Evolutionary conservation across 441 rosid species (phyloP).

Genomic region (Erodium moschatum): DNA sequence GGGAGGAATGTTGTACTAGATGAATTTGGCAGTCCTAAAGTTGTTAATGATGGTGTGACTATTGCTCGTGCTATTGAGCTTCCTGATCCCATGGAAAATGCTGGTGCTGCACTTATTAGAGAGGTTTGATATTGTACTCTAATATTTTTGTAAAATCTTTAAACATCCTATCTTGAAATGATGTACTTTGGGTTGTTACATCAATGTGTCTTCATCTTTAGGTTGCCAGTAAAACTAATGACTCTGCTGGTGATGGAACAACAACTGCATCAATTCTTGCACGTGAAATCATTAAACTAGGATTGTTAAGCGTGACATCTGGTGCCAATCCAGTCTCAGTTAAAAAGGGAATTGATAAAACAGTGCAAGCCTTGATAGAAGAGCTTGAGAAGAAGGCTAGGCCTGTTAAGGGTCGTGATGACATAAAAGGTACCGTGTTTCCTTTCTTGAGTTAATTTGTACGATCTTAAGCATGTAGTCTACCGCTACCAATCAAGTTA

Average conservation of each 20-base stretch:
- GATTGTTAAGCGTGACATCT: slow-evolving; percentile 73
- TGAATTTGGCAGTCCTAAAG: slow-evolving; percentile 27
- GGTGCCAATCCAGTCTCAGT: slow-evolving; percentile 93
- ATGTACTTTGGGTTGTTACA: not conserved
- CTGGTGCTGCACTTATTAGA: slow-evolving; percentile 26
- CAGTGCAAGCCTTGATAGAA: slow-evolving; percentile 59
- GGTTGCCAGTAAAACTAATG: slow-evolving; percentile 98
- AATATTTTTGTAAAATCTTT: not conserved
- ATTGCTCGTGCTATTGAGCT: slow-evolving; percentile 84
- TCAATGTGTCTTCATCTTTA: slow-evolving; percentile 14
- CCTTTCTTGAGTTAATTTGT: not conserved
- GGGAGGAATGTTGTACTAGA: slow-evolving; percentile 95
- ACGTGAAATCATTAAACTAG: slow-evolving; percentile 76
- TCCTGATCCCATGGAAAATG: slow-evolving; percentile 5
- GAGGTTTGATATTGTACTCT: not conserved
- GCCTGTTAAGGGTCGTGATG: slow-evolving; percentile 81
- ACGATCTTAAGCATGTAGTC: not conserved
- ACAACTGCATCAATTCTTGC: slow-evolving; percentile 55
- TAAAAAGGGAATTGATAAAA: slow-evolving; percentile 77
- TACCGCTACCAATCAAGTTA: not conserved
- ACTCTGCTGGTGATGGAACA: slow-evolving; percentile 98
- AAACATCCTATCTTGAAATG: not conserved
- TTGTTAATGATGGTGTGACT: slow-evolving; percentile 81
- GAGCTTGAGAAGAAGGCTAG: slow-evolving; percentile 80
- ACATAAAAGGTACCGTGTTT: slow-evolving; percentile 54